Conservation (phyloP, 345 rosid species). For the Brassica rapa region DNA sequence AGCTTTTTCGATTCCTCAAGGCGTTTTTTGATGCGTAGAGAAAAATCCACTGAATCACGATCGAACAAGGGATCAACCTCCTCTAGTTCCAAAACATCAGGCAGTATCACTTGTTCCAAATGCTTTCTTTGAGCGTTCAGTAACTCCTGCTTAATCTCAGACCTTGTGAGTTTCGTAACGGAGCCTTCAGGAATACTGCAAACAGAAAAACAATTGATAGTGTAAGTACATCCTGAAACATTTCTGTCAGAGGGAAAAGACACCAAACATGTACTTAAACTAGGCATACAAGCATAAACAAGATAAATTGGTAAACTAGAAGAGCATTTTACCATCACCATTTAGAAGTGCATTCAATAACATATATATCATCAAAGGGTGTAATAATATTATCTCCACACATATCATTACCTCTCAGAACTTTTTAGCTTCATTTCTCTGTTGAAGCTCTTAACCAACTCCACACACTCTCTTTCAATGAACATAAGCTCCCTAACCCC, state of each 20-base stretch:
- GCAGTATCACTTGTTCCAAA: slow-evolving; percentile 74
- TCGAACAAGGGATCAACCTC: slow-evolving; percentile 61
- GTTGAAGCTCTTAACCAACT: slow-evolving; percentile 61
- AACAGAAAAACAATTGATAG: slow-evolving; percentile 32
- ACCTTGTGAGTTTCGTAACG: slow-evolving; percentile 59
- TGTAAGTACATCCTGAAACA: slow-evolving; percentile 28
- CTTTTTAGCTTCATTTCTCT: slow-evolving; percentile 53
- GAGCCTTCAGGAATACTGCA: slow-evolving; percentile 54
- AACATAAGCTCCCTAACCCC: slow-evolving; percentile 80
- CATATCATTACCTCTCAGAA: slow-evolving; percentile 49
- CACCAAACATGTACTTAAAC: slow-evolving; percentile 16
- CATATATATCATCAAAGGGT: slow-evolving; percentile 8
- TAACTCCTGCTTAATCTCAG: slow-evolving; percentile 72
- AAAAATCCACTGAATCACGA: slow-evolving; percentile 61
- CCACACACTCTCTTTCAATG: slow-evolving; percentile 80
- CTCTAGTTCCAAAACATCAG: slow-evolving; percentile 66
- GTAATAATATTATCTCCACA: slow-evolving; percentile 18
- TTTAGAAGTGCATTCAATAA: slow-evolving; percentile 4
- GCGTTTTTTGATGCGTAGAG: slow-evolving; percentile 59
- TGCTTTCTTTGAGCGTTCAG: slow-evolving; percentile 71
- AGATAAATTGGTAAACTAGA: not conserved
- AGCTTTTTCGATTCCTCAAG: slow-evolving; percentile 74
- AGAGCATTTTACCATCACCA: not conserved
- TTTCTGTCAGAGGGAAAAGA: too few species aligned
- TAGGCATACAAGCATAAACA: too few species aligned